phyloP scores from a whole-genome alignment of 192 early-diverging fungal genomes.

The Obelidium mucronatum region DNA sequence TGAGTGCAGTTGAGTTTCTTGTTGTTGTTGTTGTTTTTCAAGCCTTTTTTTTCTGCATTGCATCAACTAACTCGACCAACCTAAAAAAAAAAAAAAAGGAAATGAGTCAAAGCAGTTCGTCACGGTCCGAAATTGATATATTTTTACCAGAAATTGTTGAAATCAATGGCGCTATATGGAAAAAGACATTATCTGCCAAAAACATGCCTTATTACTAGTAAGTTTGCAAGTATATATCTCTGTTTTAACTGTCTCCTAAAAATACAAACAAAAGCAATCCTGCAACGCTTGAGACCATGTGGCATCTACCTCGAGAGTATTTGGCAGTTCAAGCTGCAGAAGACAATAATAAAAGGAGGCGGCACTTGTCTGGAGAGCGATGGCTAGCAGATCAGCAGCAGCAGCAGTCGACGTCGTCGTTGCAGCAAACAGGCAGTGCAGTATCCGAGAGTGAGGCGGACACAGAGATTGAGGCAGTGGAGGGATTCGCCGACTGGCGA shows the following conservation, averaged over 20 bases:
- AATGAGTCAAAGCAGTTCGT: neutral
- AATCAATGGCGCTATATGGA: conserved; percentile 54
- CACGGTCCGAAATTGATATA: neutral
- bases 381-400: no score
- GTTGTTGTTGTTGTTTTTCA: no score
- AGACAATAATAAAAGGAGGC: no score
- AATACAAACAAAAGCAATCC: conserved; percentile 36
- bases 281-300: conserved; percentile 51
- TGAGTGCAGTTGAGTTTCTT: no score
- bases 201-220: conserved; percentile 57
- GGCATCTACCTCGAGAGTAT: conserved; percentile 54
- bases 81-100: no score
- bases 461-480: conserved; percentile 41
- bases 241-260: no score
- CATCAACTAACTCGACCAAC: neutral
- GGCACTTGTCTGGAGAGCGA: neutral
- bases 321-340: conserved; percentile 29
- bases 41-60: neutral
- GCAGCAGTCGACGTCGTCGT: neutral
- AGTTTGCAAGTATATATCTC: conserved; percentile 4
- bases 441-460: conserved; percentile 27
- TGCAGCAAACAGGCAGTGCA: neutral
- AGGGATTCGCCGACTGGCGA: conserved; percentile 54
- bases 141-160: conserved; percentile 57
- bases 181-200: conserved; percentile 53